A percentile compares a stretch with the other conserved stretches of the same genome.
These are phyloP conservation scores for Metschnikowia arizonensis DNA, from an alignment of 805 yeast species.

Conservation along the genomic window DNA sequence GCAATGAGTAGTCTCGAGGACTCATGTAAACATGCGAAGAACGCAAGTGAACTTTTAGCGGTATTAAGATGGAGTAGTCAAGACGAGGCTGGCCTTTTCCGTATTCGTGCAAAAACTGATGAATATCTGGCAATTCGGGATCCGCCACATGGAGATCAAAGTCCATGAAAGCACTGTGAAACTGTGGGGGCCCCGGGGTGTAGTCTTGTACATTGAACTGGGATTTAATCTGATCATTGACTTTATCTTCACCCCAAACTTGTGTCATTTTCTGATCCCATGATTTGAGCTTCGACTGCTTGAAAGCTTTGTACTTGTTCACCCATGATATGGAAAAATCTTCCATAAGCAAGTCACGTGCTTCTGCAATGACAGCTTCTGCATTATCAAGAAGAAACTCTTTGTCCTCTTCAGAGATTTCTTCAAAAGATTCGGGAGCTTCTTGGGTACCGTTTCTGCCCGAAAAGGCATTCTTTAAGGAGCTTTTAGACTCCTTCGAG, in stretches of 20 bases:
- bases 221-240: slow-evolving; percentile 27
- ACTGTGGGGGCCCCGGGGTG: slow-evolving; percentile 31
- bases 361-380: slow-evolving; percentile 23
- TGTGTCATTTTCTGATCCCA: slow-evolving; percentile 26
- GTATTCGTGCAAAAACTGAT: slow-evolving; percentile 31
- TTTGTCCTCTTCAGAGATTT: neutral
- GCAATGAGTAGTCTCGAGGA: slow-evolving; percentile 35
- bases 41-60: slow-evolving; percentile 42
- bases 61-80: slow-evolving; percentile 52
- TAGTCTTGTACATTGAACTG: slow-evolving; percentile 35
- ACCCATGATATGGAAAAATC: slow-evolving; percentile 36
- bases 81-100: slow-evolving; percentile 52
- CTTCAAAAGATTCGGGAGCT: slow-evolving; percentile 10
- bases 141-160: slow-evolving; percentile 28
- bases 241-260: slow-evolving; percentile 34
- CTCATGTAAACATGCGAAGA: slow-evolving; percentile 15
- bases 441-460: neutral
- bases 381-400: slow-evolving; percentile 22
- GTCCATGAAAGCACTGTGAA: slow-evolving; percentile 28
- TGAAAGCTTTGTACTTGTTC: slow-evolving; percentile 26
- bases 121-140: slow-evolving; percentile 31
- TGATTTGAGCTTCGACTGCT: slow-evolving; percentile 18
- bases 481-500: neutral
- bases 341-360: slow-evolving; percentile 23
- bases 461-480: neutral